A percentile compares a stretch with the other conserved stretches of the same genome.
Conservation (phyloP, 1,284 basidiomycete genomes). For the Anthracocystis walkeri region DNA sequence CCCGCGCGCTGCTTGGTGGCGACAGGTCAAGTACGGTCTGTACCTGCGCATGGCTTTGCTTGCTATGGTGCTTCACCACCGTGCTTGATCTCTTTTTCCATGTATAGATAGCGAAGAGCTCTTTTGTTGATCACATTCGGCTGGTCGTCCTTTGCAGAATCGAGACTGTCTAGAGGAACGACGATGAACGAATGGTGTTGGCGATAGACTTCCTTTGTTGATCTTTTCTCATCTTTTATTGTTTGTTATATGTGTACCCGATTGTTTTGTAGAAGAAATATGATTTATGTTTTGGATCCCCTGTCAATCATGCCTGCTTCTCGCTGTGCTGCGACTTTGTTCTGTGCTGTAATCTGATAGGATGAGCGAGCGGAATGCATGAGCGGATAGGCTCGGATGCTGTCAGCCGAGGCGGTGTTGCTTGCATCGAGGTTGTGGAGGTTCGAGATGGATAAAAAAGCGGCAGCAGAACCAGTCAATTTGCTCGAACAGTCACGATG, state of each 20-base stretch:
- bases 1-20: conserved; percentile 93
- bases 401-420: neutral
- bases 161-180: conserved; percentile 14
- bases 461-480: conserved; percentile 6
- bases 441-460: neutral
- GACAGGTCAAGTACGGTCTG: conserved; percentile 97
- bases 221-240: neutral
- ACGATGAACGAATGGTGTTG: neutral
- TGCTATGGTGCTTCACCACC: conserved; percentile 61
- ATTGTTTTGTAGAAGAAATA: conserved; percentile 4
- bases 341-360: conserved; percentile 1
- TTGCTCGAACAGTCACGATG: neutral
- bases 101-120: neutral
- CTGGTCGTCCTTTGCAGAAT: conserved; percentile 5
- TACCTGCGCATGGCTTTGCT: conserved; percentile 73
- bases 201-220: neutral
- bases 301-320: neutral
- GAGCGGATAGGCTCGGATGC: neutral
- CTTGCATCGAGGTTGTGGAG: neutral
- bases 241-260: conserved; percentile 3
- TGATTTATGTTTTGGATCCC: neutral
- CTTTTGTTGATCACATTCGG: neutral
- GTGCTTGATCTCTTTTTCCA: conserved; percentile 7
- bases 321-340: neutral
- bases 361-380: neutral